Base-by-base conservation (phyloP, 2,329 filamentous ascomycete species). In the Fusarium vanettenii region DNA sequence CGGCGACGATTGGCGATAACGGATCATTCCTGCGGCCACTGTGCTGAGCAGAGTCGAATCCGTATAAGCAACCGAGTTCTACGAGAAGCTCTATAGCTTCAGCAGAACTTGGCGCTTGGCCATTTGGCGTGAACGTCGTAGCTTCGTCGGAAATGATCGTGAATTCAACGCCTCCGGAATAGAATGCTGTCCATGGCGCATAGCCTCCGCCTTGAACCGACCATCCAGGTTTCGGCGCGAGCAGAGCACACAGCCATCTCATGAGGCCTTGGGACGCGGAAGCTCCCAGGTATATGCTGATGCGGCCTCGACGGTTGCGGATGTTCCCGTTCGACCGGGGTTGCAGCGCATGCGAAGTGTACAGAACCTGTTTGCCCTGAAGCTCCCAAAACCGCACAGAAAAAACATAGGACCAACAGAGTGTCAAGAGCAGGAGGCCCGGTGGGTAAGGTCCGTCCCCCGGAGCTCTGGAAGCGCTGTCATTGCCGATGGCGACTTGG, bases 341-440 rank as follows among this genome's bases (percentile, higher is more conserved):
- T 13, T 16, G 27, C 16, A 67, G 65, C 16, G 27, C 65, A 29
- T 62, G 22, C 29, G 37, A 16, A 48, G 65, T 67, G 9, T 67
- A 67, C 9, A 48, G 2, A 6, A 37, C 59, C 16, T 20, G 41
- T 48, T 57, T 67, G 18, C 50, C 20, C 59, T 67, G 59, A n/a
- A 57, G 65, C 18, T 67, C 65, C 65, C 65, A 67, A 9, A 67
- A 31, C 18, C 65, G 37, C 14, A 67, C 59, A 13, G 48, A 67
- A 5, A 67, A 50, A 11, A 67, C 57, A 20, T 67, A 67, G 7
- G 65, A 67, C 65, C 37, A 67, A 50, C 59, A 67, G 37, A 67
- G 31, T 48, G 48, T 57, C 29, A 67, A 9, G 14, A 67, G 35
- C 9, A 67, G 48, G 9, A 67, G 59, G 29, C 65, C 65, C 13